These are phyloP conservation scores for Fusarium sp. DNA, from an alignment of 2,329 filamentous ascomycete genomes.

Conservation along the genomic window DNA sequence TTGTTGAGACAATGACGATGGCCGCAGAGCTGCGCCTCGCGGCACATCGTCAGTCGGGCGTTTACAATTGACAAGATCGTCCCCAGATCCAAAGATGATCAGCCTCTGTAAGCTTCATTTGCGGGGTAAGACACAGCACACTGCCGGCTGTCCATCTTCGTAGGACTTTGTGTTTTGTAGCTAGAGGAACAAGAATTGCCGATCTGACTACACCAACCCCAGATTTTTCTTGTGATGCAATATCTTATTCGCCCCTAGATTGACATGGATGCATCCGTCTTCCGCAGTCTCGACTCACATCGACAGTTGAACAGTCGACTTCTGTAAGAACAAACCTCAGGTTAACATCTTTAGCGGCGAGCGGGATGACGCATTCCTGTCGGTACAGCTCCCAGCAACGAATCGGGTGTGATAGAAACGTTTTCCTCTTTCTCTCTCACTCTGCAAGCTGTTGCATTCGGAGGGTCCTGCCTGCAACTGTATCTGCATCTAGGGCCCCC, in stretches of 20 bases:
- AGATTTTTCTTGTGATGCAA: constrained; percentile 6
- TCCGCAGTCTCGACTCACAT: neutral
- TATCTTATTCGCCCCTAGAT: constrained; percentile 7
- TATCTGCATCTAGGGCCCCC: neutral
- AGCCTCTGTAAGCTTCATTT: constrained; percentile 11
- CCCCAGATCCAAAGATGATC: constrained; percentile 20
- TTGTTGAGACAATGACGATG: neutral
- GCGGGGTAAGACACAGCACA: constrained; percentile 33
- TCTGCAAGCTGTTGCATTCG: neutral
- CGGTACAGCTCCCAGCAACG: constrained; percentile 36
- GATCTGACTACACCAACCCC: constrained; percentile 22
- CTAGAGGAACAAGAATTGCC: neutral
- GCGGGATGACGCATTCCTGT: constrained; percentile 47
- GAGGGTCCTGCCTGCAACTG: constrained; percentile 20
- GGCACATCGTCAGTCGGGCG: neutral
- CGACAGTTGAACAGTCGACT: neutral
- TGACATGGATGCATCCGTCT: constrained; percentile 1
- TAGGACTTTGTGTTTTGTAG: neutral
- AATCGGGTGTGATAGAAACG: constrained; percentile 36
- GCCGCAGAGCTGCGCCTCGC: constrained; percentile 22
- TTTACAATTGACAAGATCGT: constrained; percentile 30
- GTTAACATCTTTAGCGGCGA: constrained; percentile 16
- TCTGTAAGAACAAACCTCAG: neutral
- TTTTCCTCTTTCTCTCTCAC: neutral
- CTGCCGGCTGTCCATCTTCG: neutral